Conservation (phyloP, 2,329 filamentous ascomycete species). For the Cryphonectria carpinicola region DNA sequence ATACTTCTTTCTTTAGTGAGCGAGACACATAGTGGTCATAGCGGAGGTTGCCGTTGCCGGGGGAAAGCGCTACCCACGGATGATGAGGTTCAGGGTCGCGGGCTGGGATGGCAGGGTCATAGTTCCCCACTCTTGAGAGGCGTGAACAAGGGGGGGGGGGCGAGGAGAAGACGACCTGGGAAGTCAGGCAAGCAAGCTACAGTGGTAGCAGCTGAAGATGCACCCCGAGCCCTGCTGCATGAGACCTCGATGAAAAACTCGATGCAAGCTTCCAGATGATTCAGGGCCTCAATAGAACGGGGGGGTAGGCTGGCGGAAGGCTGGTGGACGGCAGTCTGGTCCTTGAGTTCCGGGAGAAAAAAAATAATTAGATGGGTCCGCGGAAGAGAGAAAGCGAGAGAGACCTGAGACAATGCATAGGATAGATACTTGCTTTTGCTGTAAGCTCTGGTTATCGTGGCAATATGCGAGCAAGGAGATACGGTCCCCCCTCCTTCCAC, state of each 20-base stretch:
- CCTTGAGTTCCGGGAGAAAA: neutral
- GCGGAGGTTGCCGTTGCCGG: neutral
- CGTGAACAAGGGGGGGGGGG: neutral
- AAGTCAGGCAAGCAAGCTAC: neutral
- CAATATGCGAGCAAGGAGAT: neutral
- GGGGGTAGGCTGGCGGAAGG: neutral
- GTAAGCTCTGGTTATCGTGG: neutral
- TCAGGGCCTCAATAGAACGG: neutral
- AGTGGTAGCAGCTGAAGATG: neutral
- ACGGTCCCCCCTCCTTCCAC: neutral
- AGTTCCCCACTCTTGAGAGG: neutral
- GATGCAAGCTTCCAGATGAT: neutral
- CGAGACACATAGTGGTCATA: neutral
- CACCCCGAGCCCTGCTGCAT: neutral
- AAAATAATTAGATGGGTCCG: neutral
- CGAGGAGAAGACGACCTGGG: neutral
- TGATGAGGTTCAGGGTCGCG: neutral
- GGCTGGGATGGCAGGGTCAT: neutral
- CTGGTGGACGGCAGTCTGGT: neutral
- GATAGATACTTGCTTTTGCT: neutral
- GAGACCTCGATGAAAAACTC: neutral
- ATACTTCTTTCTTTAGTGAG: neutral
- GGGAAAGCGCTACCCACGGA: neutral
- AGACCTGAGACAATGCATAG: neutral
- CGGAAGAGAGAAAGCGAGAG: neutral